Conservation (phyloP, 495 filamentous ascomycete genomes). For the Xanthoparmelia taractica region DNA sequence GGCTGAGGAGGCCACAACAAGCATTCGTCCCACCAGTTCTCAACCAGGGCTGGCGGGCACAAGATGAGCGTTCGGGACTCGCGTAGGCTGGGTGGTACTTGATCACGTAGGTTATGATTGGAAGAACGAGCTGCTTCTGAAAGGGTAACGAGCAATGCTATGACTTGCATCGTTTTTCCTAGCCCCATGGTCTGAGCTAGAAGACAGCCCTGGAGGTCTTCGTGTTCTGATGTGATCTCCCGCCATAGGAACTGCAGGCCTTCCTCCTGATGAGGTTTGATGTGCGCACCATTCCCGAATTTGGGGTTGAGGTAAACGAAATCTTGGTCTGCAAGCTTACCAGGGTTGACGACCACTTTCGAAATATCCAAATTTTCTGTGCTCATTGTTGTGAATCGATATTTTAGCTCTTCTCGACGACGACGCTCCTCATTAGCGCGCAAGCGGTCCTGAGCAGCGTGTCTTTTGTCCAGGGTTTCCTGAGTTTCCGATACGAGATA, state of each 20-base stretch:
- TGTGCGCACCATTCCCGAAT: slow-evolving; percentile 39
- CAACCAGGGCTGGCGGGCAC: slow-evolving; percentile 64
- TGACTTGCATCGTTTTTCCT: slow-evolving; percentile 88
- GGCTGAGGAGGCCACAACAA: slow-evolving; percentile 53
- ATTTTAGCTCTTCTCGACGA: slow-evolving; percentile 43
- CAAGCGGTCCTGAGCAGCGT: slow-evolving; percentile 37
- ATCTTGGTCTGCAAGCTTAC: slow-evolving; percentile 49
- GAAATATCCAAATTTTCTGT: slow-evolving; percentile 35
- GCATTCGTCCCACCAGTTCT: slow-evolving; percentile 81
- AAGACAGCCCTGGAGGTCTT: slow-evolving; percentile 62
- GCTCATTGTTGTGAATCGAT: slow-evolving; percentile 33
- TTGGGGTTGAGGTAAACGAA: slow-evolving; percentile 45
- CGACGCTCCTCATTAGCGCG: slow-evolving; percentile 16
- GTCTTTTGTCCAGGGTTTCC: slow-evolving; percentile 40
- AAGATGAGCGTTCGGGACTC: slow-evolving; percentile 61
- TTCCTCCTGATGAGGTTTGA: slow-evolving; percentile 52
- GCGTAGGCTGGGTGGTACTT: slow-evolving; percentile 59
- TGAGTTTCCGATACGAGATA: slow-evolving; percentile 40
- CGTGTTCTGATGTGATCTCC: slow-evolving; percentile 54
- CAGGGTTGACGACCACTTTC: slow-evolving; percentile 61
- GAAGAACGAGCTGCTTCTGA: slow-evolving; percentile 53
- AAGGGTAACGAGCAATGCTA: slow-evolving; percentile 71
- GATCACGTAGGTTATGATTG: slow-evolving; percentile 46
- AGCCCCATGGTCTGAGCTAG: slow-evolving; percentile 91
- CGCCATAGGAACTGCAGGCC: slow-evolving; percentile 90